Conservation (phyloP, 2,329 filamentous ascomycete species). For the Xylariales sp. region DNA sequence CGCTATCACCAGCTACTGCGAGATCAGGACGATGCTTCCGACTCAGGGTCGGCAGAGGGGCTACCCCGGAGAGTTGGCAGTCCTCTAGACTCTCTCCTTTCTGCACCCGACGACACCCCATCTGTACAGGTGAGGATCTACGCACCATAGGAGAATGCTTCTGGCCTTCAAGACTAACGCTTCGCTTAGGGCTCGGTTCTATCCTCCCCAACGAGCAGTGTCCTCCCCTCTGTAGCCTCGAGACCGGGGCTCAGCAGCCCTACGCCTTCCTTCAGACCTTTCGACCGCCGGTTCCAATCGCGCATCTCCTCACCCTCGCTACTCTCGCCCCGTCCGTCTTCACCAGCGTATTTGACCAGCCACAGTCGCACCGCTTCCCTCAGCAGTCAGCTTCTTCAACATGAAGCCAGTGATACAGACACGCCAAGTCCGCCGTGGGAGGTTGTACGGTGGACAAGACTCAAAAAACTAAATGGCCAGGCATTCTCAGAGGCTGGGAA, state of each 20-base stretch:
- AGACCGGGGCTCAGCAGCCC: conserved; percentile 63
- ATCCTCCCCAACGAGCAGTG: conserved; percentile 69
- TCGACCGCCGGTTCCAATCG: conserved; percentile 91
- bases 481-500: conserved; percentile 89
- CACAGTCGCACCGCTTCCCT: conserved; percentile 81
- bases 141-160: conserved; percentile 14
- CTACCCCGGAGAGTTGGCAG: conserved; percentile 57
- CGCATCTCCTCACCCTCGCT: conserved; percentile 63
- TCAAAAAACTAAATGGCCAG: conserved; percentile 84
- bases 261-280: conserved; percentile 82
- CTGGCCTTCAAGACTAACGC: conserved; percentile 3
- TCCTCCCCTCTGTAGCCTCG: conserved; percentile 65
- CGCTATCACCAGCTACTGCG: conserved; percentile 41
- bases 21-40: conserved; percentile 42
- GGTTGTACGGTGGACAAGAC: conserved; percentile 90
- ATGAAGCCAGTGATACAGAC: conserved; percentile 62
- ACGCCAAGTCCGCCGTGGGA: conserved; percentile 86
- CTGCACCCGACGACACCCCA: conserved; percentile 77
- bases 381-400: conserved; percentile 63
- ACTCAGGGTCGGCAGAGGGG: conserved; percentile 50
- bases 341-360: conserved; percentile 70
- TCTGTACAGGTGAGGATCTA: conserved; percentile 65
- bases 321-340: conserved; percentile 64
- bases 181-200: conserved; percentile 51
- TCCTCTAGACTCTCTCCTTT: conserved; percentile 63